Evolutionary conservation across 805 yeast species (phyloP).

Genomic region (Wickerhamiella brachini): DNA sequence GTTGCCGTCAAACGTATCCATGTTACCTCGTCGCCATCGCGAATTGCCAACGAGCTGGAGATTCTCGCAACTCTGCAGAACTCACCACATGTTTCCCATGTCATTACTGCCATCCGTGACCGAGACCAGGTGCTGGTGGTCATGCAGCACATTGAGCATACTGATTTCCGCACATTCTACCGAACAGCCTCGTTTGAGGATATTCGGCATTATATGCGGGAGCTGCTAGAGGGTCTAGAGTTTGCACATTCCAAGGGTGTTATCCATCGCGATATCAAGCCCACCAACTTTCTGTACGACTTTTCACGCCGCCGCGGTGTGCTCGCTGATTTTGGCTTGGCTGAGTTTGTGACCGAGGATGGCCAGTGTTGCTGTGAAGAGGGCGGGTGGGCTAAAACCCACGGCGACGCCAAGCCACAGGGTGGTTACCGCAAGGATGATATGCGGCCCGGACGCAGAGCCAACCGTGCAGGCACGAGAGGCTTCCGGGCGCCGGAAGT

Average conservation of each 20-base stretch:
- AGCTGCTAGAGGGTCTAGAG: constrained; percentile 60
- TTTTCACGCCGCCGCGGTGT: constrained; percentile 59
- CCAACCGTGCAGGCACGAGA: constrained; percentile 93
- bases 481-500: constrained; percentile 95
- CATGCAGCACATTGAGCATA: constrained; percentile 78
- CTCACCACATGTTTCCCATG: constrained; percentile 67
- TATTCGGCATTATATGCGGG: constrained; percentile 66
- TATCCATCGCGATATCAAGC: constrained; percentile 87
- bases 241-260: constrained; percentile 65
- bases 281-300: constrained; percentile 63
- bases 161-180: constrained; percentile 79
- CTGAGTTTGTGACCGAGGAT: constrained; percentile 40
- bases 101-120: constrained; percentile 72
- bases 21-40: constrained; percentile 86
- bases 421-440: constrained; percentile 80
- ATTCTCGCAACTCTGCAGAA: constrained; percentile 32
- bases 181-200: constrained; percentile 68
- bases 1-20: constrained; percentile 91
- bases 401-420: constrained; percentile 23
- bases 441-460: constrained; percentile 74
- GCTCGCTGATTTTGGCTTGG: constrained; percentile 83
- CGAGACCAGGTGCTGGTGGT: constrained; percentile 92
- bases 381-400: constrained; percentile 13
- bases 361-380: constrained; percentile 10
- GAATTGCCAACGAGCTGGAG: constrained; percentile 80